These are phyloP conservation scores for Plasmodium knowlesi DNA, from an alignment of 169 alveolate species.

Conservation along the genomic window DNA sequence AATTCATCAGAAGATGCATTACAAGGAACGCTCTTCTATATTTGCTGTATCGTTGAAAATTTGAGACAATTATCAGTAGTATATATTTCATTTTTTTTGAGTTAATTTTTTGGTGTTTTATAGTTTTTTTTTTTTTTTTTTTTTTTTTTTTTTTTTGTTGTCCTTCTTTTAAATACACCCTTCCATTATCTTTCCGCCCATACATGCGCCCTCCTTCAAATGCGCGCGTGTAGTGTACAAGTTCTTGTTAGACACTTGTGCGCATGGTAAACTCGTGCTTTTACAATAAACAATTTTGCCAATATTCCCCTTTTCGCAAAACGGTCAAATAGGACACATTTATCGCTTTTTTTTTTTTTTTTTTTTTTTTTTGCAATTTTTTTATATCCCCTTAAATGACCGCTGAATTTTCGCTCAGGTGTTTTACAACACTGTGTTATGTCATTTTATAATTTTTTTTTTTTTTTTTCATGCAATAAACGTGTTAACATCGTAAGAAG, in stretches of 20 bases:
- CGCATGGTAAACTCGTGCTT: neutral
- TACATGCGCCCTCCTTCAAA: neutral
- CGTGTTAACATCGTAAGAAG: neutral
- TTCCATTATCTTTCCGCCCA: neutral
- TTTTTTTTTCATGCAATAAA: neutral
- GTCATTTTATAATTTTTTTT: neutral
- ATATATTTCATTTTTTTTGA: neutral
- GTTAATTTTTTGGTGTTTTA: neutral
- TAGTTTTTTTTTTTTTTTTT: neutral
- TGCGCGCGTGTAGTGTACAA: neutral
- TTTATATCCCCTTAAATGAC: neutral
- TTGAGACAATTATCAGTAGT: neutral
- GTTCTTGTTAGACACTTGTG: neutral
- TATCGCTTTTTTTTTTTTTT: neutral
- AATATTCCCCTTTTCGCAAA: neutral
- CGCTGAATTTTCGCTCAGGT: neutral
- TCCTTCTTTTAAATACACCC: no score
- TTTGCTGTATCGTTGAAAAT: neutral
- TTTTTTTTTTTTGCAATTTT: neutral
- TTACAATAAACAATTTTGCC: neutral
- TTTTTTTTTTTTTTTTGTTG: neutral
- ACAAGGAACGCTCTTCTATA: neutral
- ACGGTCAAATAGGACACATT: neutral
- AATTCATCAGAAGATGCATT: neutral
- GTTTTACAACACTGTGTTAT: neutral